Conservation (phyloP, 1,284 basidiomycete species). For the Polyporus tsugae region DNA sequence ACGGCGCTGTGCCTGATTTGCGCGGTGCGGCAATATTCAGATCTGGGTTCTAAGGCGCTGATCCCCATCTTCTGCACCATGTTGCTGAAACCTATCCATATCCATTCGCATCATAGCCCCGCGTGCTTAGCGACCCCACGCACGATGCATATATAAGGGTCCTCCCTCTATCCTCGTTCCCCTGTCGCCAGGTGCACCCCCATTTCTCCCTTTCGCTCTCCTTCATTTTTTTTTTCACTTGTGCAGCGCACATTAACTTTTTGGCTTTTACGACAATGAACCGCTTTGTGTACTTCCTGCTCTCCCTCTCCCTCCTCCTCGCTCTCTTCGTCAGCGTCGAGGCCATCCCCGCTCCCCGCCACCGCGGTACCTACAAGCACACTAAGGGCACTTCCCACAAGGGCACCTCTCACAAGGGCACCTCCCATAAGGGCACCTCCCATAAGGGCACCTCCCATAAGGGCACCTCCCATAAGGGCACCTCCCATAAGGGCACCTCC, state of each 20-base stretch:
- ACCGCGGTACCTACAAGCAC: conserved; percentile 27
- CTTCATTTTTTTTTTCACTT: conserved; percentile 32
- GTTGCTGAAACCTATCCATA: background rate
- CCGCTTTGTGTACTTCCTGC: conserved; percentile 46
- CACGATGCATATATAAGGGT: conserved; percentile 13
- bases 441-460: background rate
- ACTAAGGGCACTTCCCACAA: conserved; percentile 22
- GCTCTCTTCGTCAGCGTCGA: conserved; percentile 39
- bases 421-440: conserved; percentile 9
- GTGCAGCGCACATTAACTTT: conserved; percentile 29
- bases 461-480: too few relatives aligned
- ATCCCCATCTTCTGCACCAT: conserved; percentile 18
- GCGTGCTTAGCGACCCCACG: too few relatives aligned
- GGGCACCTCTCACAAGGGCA: conserved; percentile 20
- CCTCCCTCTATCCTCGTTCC: conserved; percentile 26
- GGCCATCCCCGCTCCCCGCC: conserved; percentile 55
- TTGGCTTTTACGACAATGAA: conserved; percentile 46
- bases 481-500: too few relatives aligned
- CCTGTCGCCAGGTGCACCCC: conserved; percentile 16
- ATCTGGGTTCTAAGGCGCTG: background rate
- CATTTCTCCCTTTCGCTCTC: conserved; percentile 29
- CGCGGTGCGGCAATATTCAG: conserved; percentile 18
- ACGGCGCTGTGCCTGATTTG: background rate
- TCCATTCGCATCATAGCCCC: background rate
- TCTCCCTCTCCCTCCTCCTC: conserved; percentile 51